Percentiles rank a stretch among this genome's conserved stretches.
Conservation (phyloP, 164 flowering plant species). For the grape (Vitis vinifera) region ASM3070453v1 NC_081816.1:6882001-6882500, state of each 20-base stretch:
- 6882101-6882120: constrained; percentile 51
- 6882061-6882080: constrained; percentile 89
- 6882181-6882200: neutral
- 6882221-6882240: constrained; percentile 87
- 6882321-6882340: constrained; percentile 53
- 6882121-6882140: neutral
- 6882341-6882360: neutral
- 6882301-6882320: constrained; percentile 80
- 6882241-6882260: constrained; percentile 86
- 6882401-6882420: no score
- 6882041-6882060: constrained; percentile 74
- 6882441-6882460: no score
- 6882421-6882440: no score
- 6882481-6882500: no score
- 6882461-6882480: no score
- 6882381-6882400: no score
- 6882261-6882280: constrained; percentile 73
- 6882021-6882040: constrained; percentile 87
- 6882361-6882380: no score
- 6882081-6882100: constrained; percentile 78
- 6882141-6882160: neutral
- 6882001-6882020: constrained; percentile 5
- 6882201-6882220: constrained; percentile 78
- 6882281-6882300: constrained; percentile 75
- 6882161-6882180: neutral